These are phyloP conservation scores for Cyberlindnera japonica DNA, from an alignment of 805 yeast species.

Conservation along the genomic window DNA sequence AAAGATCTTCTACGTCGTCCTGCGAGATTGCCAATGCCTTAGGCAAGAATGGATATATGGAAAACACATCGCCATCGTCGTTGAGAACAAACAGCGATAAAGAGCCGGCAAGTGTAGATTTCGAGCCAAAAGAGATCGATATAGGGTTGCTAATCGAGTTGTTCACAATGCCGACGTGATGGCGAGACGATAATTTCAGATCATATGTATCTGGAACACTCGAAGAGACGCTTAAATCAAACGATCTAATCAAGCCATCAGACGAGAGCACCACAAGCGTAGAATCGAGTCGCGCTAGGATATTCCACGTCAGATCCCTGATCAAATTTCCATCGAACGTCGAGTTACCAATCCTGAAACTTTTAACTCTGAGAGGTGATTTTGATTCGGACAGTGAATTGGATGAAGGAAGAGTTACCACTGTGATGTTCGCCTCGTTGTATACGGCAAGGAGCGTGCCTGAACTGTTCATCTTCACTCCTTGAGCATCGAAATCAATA, in stretches of 20 bases:
- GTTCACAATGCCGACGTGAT: constrained; percentile 19
- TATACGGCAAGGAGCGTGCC: constrained; percentile 42
- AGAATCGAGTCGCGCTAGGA: constrained; percentile 39
- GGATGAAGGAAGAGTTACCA: constrained; percentile 32
- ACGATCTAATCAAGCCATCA: constrained; percentile 32
- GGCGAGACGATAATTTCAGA: constrained; percentile 18
- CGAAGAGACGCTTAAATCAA: constrained; percentile 32
- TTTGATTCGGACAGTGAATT: constrained; percentile 5
- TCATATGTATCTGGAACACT: constrained; percentile 24
- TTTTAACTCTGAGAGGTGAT: constrained; percentile 7
- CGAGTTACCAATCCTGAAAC: constrained; percentile 29
- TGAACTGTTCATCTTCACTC: constrained; percentile 36
- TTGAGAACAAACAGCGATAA: constrained; percentile 51
- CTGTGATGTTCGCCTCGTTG: constrained; percentile 31
- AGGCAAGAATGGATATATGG: constrained; percentile 65
- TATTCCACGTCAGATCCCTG: constrained; percentile 42
- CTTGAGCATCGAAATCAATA: constrained; percentile 31
- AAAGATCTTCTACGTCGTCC: constrained; percentile 29
- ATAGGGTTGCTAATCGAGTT: constrained; percentile 22
- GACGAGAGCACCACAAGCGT: constrained; percentile 40
- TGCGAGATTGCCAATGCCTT: constrained; percentile 35
- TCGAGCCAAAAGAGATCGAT: constrained; percentile 26
- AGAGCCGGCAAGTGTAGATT: constrained; percentile 33
- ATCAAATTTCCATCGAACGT: constrained; percentile 29
- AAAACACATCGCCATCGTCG: constrained; percentile 55